Evolutionary conservation across 2,329 filamentous ascomycete species (phyloP).

Genomic region (Byssoonygena ceratinophila): DNA sequence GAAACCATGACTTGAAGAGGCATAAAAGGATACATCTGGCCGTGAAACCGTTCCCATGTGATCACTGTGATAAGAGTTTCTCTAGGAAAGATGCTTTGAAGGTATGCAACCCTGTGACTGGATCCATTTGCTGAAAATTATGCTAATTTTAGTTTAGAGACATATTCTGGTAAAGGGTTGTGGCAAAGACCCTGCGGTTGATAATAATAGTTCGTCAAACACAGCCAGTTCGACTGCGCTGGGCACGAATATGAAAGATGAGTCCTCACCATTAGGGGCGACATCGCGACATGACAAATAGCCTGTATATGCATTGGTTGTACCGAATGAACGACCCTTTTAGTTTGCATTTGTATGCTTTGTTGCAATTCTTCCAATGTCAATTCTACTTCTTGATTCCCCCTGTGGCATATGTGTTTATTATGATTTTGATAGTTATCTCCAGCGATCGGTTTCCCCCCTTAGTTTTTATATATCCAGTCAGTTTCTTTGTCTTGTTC

Average conservation of each 20-base stretch:
- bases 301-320: neutral
- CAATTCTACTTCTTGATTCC: neutral
- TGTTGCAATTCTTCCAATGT: neutral
- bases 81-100: slow-evolving; percentile 93
- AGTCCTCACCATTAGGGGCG: neutral
- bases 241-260: neutral
- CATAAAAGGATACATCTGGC: slow-evolving; percentile 92
- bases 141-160: slow-evolving; percentile 35
- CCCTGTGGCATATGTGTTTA: neutral
- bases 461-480: neutral
- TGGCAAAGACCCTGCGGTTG: slow-evolving; percentile 30
- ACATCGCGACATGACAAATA: slow-evolving; percentile 2
- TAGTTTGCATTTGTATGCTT: no score
- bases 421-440: neutral
- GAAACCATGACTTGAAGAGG: slow-evolving; percentile 90
- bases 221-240: neutral
- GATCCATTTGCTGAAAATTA: no score
- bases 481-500: no score
- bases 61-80: slow-evolving; percentile 89
- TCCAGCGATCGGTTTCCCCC: neutral
- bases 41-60: slow-evolving; percentile 90
- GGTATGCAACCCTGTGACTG: no score
- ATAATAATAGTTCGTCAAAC: slow-evolving; percentile 3
- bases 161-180: slow-evolving; percentile 57
- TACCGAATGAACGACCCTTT: neutral